A percentile compares a stretch with the other conserved stretches of the same genome.
Conservation (phyloP, 139 green algal genomes). For the Closterium sp. region DNA sequence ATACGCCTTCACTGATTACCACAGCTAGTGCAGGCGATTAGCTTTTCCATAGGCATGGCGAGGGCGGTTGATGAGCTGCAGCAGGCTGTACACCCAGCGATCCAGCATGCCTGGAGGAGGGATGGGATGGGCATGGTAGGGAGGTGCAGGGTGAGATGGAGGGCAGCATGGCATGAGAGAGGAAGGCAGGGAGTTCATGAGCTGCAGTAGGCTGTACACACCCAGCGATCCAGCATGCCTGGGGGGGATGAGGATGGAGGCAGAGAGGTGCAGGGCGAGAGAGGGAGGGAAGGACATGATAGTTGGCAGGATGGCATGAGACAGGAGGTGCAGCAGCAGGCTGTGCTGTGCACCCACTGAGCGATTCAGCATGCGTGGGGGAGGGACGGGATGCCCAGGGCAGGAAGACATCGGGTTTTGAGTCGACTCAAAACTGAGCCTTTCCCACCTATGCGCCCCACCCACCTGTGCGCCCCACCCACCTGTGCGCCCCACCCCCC, state of each 20-base stretch:
- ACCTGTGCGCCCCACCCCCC: too few species aligned
- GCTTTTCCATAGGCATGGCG: neutral
- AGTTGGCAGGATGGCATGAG: neutral
- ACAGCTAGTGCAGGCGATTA: neutral
- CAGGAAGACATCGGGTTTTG: too few species aligned
- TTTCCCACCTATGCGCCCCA: too few species aligned
- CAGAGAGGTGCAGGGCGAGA: neutral
- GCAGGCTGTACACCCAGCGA: slow-evolving; percentile 36
- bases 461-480: too few species aligned
- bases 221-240: slow-evolving; percentile 44
- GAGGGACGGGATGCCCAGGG: too few species aligned
- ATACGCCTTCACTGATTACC: neutral
- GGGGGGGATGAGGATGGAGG: neutral
- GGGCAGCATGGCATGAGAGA: neutral
- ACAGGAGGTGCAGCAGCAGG: neutral
- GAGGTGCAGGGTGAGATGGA: neutral
- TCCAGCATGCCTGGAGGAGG: slow-evolving; percentile 35
- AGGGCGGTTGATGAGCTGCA: slow-evolving; percentile 19
- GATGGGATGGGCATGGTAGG: neutral
- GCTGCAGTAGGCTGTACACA: slow-evolving; percentile 30
- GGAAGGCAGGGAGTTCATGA: neutral
- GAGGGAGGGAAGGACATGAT: too few species aligned
- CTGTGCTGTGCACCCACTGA: too few species aligned
- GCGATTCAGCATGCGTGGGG: too few species aligned
- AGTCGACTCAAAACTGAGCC: too few species aligned